Evolutionary conservation across 257 asterid species (phyloP).

Genomic region (Solanum chaucha): DNA sequence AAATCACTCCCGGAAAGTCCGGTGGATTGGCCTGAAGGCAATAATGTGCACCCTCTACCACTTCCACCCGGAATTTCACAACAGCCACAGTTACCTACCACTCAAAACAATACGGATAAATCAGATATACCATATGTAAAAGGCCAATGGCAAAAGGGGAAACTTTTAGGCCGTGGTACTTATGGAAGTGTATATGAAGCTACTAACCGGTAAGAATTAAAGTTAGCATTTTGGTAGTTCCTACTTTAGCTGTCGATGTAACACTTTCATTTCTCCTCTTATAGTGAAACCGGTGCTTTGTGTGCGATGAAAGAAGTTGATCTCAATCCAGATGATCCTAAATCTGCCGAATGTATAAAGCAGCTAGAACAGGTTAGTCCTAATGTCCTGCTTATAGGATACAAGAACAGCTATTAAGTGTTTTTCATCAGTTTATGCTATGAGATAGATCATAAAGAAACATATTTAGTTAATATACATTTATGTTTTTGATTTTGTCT

Average conservation of each 20-base stretch:
- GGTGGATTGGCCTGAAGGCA: conserved; percentile 23
- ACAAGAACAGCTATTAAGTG: not conserved
- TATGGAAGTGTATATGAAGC: conserved; percentile 84
- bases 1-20: conserved; percentile 40
- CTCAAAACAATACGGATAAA: conserved; percentile 28
- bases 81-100: conserved; percentile 20
- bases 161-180: conserved; percentile 74
- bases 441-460: not conserved
- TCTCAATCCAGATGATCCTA: conserved; percentile 58
- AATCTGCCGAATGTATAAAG: conserved; percentile 48
- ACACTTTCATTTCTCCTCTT: not conserved
- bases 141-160: conserved; percentile 77
- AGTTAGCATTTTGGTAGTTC: not conserved
- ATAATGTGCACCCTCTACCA: conserved; percentile 58
- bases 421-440: not conserved
- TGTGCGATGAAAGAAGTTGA: conserved; percentile 92
- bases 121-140: conserved; percentile 24
- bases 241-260: not conserved
- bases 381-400: not conserved
- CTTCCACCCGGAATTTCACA: conserved; percentile 57
- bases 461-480: not conserved
- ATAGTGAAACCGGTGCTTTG: conserved; percentile 82
- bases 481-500: conserved; percentile 2
- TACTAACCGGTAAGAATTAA: conserved; percentile 46
- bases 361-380: conserved; percentile 73